A percentile compares a stretch with the other conserved stretches of the same genome.
Conservation (phyloP, 176 grass and related monocot genomes). For the maize (Zea mays) region DNA sequence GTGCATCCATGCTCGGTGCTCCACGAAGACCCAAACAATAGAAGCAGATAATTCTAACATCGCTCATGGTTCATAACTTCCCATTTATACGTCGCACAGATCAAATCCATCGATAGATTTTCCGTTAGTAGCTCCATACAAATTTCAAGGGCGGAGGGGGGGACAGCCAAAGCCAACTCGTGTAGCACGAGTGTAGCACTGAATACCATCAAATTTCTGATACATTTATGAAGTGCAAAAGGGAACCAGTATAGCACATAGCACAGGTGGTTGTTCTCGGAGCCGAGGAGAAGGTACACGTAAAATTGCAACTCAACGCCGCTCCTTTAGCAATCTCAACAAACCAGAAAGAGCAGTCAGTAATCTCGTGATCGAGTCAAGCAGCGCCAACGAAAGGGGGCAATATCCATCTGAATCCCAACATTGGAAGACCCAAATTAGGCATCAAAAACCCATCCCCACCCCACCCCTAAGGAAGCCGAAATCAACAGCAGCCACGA, state of each 20-base stretch:
- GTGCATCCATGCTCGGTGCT: background rate
- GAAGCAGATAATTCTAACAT: background rate
- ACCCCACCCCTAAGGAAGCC: background rate
- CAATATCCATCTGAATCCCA: background rate
- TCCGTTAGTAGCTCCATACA: background rate
- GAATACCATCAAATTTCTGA: background rate
- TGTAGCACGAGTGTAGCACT: background rate
- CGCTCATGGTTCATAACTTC: background rate
- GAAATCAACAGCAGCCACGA: background rate
- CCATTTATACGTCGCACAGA: background rate
- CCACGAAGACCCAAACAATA: background rate
- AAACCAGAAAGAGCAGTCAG: background rate
- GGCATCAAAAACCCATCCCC: background rate
- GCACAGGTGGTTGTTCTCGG: background rate
- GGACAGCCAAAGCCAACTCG: background rate
- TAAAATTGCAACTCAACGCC: background rate
- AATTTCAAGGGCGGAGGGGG: background rate
- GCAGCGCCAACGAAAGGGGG: background rate
- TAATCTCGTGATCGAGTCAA: background rate
- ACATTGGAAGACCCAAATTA: background rate
- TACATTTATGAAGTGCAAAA: background rate
- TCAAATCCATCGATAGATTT: background rate
- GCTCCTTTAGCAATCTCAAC: background rate
- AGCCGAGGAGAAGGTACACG: too few relatives aligned
- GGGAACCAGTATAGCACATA: background rate